Conservation (phyloP, 768 basidiomycete species). For the Tubosaeta sp. region DNA sequence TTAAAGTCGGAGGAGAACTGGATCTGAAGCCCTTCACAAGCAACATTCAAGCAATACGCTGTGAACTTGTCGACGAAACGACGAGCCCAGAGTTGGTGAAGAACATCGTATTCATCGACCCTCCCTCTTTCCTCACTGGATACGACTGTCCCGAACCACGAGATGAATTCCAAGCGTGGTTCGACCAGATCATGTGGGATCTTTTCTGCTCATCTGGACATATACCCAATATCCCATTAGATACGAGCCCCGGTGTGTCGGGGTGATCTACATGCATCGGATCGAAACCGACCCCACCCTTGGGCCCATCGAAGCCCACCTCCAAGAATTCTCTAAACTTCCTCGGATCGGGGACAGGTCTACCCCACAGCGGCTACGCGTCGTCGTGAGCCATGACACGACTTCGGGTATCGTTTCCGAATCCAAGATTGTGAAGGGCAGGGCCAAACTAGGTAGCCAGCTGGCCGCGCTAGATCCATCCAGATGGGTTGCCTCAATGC, state of each 20-base stretch:
- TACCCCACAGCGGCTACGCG: neutral
- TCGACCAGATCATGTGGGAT: neutral
- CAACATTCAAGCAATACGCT: conserved; percentile 7
- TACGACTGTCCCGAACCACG: conserved; percentile 2
- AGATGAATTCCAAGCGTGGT: conserved; percentile 3
- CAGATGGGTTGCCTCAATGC: conserved; percentile 3
- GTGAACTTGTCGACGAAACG: conserved; percentile 10
- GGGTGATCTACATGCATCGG: conserved; percentile 19
- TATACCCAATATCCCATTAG: neutral
- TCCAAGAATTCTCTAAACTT: conserved; percentile 1
- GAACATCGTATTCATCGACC: conserved; percentile 18
- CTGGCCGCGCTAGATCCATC: neutral
- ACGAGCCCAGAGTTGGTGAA: neutral
- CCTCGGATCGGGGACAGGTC: too few species aligned
- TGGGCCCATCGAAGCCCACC: conserved; percentile 3
- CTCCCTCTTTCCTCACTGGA: conserved; percentile 20
- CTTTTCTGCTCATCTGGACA: neutral
- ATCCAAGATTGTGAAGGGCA: conserved; percentile 1
- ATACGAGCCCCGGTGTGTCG: neutral
- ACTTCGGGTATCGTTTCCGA: neutral
- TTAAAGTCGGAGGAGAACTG: neutral
- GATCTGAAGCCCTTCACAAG: conserved; percentile 4
- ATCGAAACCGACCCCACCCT: conserved; percentile 11
- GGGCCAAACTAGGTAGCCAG: neutral
- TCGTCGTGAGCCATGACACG: conserved; percentile 13